These are phyloP conservation scores for Fusarium nelsonii DNA, from an alignment of 2,329 filamentous ascomycete genomes.

Conservation along the genomic window DNA sequence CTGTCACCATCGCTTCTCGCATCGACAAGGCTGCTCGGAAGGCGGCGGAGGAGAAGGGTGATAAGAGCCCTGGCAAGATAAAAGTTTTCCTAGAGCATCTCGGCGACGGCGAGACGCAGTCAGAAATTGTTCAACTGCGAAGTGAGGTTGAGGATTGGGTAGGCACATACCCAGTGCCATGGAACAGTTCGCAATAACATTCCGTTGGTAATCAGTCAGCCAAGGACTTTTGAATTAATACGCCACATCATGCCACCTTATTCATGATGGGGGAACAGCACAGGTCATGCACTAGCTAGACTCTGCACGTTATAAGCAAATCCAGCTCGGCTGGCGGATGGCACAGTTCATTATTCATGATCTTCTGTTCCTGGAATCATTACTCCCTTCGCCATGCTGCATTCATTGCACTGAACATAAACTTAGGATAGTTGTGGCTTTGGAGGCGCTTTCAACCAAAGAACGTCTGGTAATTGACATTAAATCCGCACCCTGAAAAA, in stretches of 20 bases:
- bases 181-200: constrained; percentile 61
- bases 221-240: neutral
- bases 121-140: constrained; percentile 78
- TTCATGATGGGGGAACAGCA: neutral
- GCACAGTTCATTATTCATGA: neutral
- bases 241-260: constrained; percentile 3
- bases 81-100: constrained; percentile 77
- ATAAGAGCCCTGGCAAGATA: constrained; percentile 74
- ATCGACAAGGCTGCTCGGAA: constrained; percentile 80
- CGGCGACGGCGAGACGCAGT: constrained; percentile 73
- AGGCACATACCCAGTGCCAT: constrained; percentile 78
- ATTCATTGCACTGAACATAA: neutral
- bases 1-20: constrained; percentile 81
- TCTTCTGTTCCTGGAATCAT: neutral
- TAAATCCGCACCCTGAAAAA: neutral
- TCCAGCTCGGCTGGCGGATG: neutral
- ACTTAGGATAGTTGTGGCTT: constrained; percentile 2
- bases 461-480: constrained; percentile 10
- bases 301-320: neutral
- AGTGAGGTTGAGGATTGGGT: constrained; percentile 85
- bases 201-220: neutral
- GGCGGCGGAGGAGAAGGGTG: constrained; percentile 73
- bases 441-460: neutral
- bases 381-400: neutral
- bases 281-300: neutral